Conservation (phyloP, 176 grass and related monocot species). For the Musa itinerans region DNA sequence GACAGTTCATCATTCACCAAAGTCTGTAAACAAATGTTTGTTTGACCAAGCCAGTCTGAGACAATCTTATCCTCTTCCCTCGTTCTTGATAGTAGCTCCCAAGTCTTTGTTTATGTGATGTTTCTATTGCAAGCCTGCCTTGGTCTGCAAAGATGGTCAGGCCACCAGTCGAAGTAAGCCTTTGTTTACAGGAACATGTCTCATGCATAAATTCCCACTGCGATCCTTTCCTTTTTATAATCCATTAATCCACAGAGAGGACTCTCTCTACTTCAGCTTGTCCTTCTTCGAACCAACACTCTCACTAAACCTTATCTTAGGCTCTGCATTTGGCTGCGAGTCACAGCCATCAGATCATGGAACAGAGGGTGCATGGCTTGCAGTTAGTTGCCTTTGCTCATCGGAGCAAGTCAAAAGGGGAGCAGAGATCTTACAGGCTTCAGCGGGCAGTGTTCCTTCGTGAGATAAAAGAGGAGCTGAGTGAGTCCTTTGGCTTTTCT, state of each 20-base stretch:
- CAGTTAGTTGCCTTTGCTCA: no score
- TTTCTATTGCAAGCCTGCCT: not conserved
- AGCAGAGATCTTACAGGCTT: no score
- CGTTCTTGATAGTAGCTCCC: not conserved
- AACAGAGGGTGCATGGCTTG: not conserved
- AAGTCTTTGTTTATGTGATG: no score
- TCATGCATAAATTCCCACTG: slow-evolving; percentile 25
- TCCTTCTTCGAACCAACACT: slow-evolving; percentile 29
- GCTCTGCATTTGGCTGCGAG: slow-evolving; percentile 19
- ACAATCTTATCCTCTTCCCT: not conserved
- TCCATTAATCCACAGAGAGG: not conserved
- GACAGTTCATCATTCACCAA: slow-evolving; percentile 21
- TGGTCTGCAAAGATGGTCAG: no score
- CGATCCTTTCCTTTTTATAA: not conserved
- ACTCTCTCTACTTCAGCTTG: slow-evolving; percentile 10
- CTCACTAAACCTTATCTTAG: slow-evolving; percentile 30
- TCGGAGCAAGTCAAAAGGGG: no score
- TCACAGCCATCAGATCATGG: not conserved
- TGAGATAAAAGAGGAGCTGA: not conserved
- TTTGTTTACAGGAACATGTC: not conserved
- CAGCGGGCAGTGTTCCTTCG: not conserved
- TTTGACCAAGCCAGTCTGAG: slow-evolving; percentile 26
- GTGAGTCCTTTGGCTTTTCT: not conserved
- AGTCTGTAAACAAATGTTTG: slow-evolving; percentile 25
- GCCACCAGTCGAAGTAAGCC: not conserved